Conservation (phyloP, 1,139 yeast genomes). For the Sugiyamaella neomexicana region DNA sequence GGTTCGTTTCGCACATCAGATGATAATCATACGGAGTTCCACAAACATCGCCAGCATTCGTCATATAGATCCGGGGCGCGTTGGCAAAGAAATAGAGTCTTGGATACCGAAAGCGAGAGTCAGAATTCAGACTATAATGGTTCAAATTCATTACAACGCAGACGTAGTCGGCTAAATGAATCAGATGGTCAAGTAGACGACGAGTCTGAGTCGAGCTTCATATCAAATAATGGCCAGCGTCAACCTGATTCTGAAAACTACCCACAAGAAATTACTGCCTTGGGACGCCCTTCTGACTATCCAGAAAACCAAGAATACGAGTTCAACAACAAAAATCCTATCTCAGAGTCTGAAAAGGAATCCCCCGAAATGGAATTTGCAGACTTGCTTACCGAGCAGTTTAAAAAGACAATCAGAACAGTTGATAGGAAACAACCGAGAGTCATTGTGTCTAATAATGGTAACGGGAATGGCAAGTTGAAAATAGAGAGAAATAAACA, state of each 20-base stretch:
- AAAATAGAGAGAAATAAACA: background rate
- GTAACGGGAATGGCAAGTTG: background rate
- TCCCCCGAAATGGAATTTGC: slow-evolving; percentile 6
- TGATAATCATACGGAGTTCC: too few relatives aligned
- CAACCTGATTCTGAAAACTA: background rate
- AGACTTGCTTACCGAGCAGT: background rate
- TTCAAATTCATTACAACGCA: too few relatives aligned
- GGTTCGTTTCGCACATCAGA: too few relatives aligned
- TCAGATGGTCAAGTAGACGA: background rate
- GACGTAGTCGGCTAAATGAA: background rate
- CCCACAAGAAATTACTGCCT: background rate
- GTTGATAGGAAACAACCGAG: background rate
- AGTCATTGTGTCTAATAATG: background rate
- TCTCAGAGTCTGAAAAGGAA: background rate
- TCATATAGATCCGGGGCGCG: too few relatives aligned
- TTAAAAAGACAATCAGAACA: background rate
- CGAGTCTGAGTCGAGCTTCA: background rate
- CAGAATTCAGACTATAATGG: too few relatives aligned
- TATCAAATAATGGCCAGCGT: background rate
- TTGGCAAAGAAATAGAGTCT: too few relatives aligned
- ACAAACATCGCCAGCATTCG: too few relatives aligned
- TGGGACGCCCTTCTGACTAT: background rate
- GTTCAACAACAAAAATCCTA: background rate
- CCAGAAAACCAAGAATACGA: background rate
- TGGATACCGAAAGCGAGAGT: too few relatives aligned